Base-by-base conservation (phyloP, 2,329 filamentous ascomycete genomes). In the Orbilia ellipsospora region DNA sequence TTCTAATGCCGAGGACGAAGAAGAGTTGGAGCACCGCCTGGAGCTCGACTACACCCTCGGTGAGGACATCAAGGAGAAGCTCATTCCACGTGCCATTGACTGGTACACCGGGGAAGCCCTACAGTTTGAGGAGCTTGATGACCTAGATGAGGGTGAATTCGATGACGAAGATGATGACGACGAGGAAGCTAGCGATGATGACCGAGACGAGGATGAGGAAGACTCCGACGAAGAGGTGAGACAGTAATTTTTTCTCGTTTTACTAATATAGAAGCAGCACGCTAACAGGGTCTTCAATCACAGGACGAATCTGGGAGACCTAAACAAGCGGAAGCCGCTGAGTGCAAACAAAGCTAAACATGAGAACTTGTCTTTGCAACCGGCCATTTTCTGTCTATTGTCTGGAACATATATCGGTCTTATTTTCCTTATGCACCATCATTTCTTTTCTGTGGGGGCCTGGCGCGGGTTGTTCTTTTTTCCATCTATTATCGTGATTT, bases 11-110 rank as follows among this genome's bases (percentile, higher is more conserved):
- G 86, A 89, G 50, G 87, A 89, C 42, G 90, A 94, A 79, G 90
- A 91, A 75, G 95, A 99, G 82, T 96, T 99, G 62, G 95, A 99
- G 86, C 94, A 97, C 84, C 94, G 95, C 78, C 89, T 99, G 68
- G 95, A 99, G 86, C 90, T 99, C 62, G 95, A 99, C 85, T 99
- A 98, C 84, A 94, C 98, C 85, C 90, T 99, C 52, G 95, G 95
- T 79, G 95, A 99, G 86, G 95, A 99, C 82, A 97, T 99, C 85
- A 99, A 99, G 87, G 95, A 99, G 88, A 99, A 99, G 87, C 88
- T 99, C 78, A 99, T 99, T 80, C 95, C 95, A 78, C 93, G 94
- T 80, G 95, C 96, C 70, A 95, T 99, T 80, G 95, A 99, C 85
- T 99, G 95, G 95, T 99, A 99, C 84, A 99, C 95, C 63, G 95